Conservation (phyloP, 2,329 filamentous ascomycete genomes). For the Annulohypoxylon truncatum region DNA sequence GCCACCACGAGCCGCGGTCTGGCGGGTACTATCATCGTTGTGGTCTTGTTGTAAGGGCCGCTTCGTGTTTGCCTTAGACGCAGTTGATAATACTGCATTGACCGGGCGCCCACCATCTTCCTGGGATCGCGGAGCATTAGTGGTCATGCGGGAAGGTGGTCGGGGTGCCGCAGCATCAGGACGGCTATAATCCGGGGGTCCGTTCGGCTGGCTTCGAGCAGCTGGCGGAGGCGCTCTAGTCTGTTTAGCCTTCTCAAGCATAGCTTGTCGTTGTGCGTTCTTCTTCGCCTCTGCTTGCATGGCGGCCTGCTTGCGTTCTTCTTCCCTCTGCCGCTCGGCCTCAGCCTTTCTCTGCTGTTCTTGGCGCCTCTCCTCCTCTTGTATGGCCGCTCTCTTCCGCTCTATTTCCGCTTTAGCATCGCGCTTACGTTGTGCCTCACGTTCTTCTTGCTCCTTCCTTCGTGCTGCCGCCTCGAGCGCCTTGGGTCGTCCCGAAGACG, state of each 20-base stretch:
- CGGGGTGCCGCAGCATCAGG: constrained; percentile 54
- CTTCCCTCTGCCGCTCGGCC: constrained; percentile 69
- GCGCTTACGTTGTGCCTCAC: constrained; percentile 79
- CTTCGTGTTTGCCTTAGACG: constrained; percentile 79
- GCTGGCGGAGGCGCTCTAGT: constrained; percentile 72
- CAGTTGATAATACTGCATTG: constrained; percentile 68
- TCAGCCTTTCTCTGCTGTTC: constrained; percentile 71
- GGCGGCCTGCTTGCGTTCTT: constrained; percentile 68
- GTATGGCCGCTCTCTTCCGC: constrained; percentile 74
- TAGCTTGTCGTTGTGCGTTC: constrained; percentile 70
- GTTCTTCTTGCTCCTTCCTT: constrained; percentile 88
- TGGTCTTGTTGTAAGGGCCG: constrained; percentile 75
- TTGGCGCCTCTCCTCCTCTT: constrained; percentile 72
- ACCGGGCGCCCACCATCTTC: constrained; percentile 72
- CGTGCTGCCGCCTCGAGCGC: constrained; percentile 80
- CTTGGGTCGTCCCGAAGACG: constrained; percentile 74
- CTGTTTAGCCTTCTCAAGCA: constrained; percentile 73
- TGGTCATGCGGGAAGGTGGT: constrained; percentile 69
- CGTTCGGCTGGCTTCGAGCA: constrained; percentile 65
- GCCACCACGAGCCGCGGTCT: constrained; percentile 61
- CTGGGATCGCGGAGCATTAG: constrained; percentile 62
- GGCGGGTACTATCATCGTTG: constrained; percentile 65
- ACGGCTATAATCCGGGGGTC: constrained; percentile 60
- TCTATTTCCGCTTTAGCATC: constrained; percentile 86
- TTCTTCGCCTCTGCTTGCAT: constrained; percentile 72